Base-by-base conservation (phyloP, 345 rosid genomes). In the Melaleuca quinquenervia region DNA sequence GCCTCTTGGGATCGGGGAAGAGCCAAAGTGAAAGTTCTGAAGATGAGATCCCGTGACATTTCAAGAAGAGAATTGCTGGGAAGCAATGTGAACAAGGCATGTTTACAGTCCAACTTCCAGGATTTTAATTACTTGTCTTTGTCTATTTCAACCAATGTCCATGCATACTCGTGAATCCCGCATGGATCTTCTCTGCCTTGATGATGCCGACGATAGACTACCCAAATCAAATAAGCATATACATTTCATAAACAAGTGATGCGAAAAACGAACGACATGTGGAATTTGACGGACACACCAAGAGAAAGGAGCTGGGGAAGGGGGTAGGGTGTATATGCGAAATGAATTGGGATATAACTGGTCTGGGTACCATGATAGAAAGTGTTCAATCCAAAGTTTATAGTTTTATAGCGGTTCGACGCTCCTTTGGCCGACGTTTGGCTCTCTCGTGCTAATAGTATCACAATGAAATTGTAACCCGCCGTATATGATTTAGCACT, bases 231-330 rank as follows among this genome's bases (percentile, higher is more conserved):
- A 8, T 29, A 22, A 32, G 45, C 1, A 20, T 16, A 16, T 18
- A 8, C 16, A 64, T 64, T 10, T 0, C 10, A 16, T 3, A 36
- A 18, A 70, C 24, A 70, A 70, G 48, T 0, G 0, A 70, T 36
- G 7, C 2, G 48, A 53, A 10, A 70, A 32, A 36, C 80, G 20
- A 70, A 36, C 20, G 22, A 20, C 26, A 5, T 0, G 6, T 70
- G 26, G 2, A 70, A 36, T 70, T 70, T 32, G 48, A 70, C 0
- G 0, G 3, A 18, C 24, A 36, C 7, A 0, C 5, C 13, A 2
- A 41, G 41, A 41, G 41, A 41, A 41, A 41, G 41, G 41, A 41
- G 41, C 4, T 41, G 41, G 41, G 41, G 41, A 41, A 41, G 8
- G 44, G 24, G 24, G 24, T 5, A 18, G 48, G 1, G 41, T 0